Percentiles rank a stretch among this genome's conserved stretches.
Conservation (phyloP, 2,329 filamentous ascomycete species). For the Sclerotinia subarctica region DNA sequence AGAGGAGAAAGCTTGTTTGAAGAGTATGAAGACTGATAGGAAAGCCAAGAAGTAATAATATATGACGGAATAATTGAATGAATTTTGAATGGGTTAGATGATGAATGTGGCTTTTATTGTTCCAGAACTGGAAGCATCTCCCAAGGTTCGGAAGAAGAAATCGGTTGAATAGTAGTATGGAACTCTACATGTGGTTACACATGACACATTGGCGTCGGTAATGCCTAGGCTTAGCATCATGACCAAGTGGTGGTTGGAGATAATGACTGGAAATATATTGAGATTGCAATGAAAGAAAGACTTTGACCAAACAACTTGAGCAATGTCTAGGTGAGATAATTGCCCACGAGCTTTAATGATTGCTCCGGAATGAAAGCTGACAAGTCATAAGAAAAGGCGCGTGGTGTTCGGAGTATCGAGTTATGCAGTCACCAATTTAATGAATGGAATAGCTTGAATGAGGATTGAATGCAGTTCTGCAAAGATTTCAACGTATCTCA, state of each 20-base stretch:
- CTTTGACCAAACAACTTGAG: neutral
- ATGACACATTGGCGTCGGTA: neutral
- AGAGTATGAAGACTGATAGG: neutral
- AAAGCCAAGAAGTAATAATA: slow-evolving; percentile 1
- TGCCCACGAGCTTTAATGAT: slow-evolving; percentile 15
- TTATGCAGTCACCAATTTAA: neutral
- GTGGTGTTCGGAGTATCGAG: neutral
- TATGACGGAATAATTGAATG: neutral
- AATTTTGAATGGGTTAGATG: neutral
- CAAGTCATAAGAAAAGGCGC: slow-evolving; percentile 20
- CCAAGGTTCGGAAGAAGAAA: neutral
- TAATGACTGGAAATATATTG: neutral
- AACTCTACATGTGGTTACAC: neutral
- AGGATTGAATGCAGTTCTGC: neutral
- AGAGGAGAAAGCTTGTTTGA: slow-evolving; percentile 15
- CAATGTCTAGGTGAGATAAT: neutral
- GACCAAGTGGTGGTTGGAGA: neutral
- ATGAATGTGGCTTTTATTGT: slow-evolving; percentile 3
- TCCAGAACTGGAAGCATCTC: neutral
- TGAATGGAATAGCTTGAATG: neutral
- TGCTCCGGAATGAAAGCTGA: slow-evolving; percentile 17
- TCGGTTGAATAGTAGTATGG: neutral
- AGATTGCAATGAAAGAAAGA: neutral
- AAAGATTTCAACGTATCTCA: neutral
- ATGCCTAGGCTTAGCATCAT: too few relatives aligned